phyloP scores from a whole-genome alignment of 2,329 filamentous ascomycete species.

The Zymoseptoria ardabiliae region DNA sequence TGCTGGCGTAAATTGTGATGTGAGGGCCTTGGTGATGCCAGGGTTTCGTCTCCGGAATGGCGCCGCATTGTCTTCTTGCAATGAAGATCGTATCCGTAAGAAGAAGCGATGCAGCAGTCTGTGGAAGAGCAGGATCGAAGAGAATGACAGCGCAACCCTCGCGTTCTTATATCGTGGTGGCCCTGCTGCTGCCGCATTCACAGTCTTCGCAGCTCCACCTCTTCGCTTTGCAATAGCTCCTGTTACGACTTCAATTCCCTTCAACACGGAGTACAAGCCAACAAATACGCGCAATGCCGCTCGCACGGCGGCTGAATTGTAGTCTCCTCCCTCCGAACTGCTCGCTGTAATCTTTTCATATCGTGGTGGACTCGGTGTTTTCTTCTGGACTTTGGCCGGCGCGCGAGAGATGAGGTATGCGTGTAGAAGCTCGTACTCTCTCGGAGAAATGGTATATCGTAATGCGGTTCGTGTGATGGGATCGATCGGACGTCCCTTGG shows the following conservation, averaged over 20 bases:
- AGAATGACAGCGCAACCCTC: slow-evolving; percentile 73
- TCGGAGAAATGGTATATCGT: slow-evolving; percentile 73
- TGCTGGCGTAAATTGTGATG: slow-evolving; percentile 76
- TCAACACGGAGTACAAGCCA: slow-evolving; percentile 37
- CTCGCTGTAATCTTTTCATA: slow-evolving; percentile 43
- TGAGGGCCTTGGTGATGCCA: slow-evolving; percentile 63
- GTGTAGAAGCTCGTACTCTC: slow-evolving; percentile 80
- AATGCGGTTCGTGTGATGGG: slow-evolving; percentile 77
- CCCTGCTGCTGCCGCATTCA: slow-evolving; percentile 1
- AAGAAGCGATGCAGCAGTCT: slow-evolving; percentile 88
- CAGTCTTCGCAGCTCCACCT: slow-evolving; percentile 8
- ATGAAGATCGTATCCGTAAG: slow-evolving; percentile 64
- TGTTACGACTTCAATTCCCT: slow-evolving; percentile 40
- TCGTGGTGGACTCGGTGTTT: slow-evolving; percentile 42
- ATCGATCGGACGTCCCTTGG: slow-evolving; percentile 40
- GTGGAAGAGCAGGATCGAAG: slow-evolving; percentile 79
- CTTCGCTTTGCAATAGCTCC: slow-evolving; percentile 31
- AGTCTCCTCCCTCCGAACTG: slow-evolving; percentile 30
- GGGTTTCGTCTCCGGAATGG: slow-evolving; percentile 82
- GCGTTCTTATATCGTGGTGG: slow-evolving; percentile 48
- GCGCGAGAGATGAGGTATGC: slow-evolving; percentile 73
- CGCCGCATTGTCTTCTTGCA: slow-evolving; percentile 67
- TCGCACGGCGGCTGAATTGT: slow-evolving; percentile 42
- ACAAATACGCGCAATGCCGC: slow-evolving; percentile 40
- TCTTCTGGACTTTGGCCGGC: slow-evolving; percentile 47